A percentile compares a stretch with the other conserved stretches of the same genome.
phyloP scores from a whole-genome alignment of 2,329 filamentous ascomycete species.

The Akanthomyces uredinophilus region DNA sequence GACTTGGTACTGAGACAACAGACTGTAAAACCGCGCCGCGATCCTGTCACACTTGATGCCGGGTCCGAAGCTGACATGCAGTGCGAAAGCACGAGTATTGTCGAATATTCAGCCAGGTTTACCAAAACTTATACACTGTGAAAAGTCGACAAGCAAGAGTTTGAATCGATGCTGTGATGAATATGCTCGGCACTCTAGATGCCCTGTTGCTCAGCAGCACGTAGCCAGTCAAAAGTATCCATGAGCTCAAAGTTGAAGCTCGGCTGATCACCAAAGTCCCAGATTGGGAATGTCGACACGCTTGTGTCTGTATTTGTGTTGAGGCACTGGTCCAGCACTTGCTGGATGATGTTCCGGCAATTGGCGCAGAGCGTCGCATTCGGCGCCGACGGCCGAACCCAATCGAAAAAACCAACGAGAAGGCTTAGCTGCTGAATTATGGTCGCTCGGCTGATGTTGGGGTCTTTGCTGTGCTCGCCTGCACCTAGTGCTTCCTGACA shows the following conservation, averaged over 20 bases:
- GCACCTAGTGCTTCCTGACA: conserved; percentile 46
- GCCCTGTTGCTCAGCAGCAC: neutral
- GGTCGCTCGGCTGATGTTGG: conserved; percentile 38
- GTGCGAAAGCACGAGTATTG: neutral
- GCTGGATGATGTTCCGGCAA: conserved; percentile 44
- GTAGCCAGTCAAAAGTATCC: conserved; percentile 38
- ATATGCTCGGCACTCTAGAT: conserved; percentile 14
- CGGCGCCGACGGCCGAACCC: conserved; percentile 43
- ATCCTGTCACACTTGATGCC: neutral
- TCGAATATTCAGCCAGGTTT: neutral
- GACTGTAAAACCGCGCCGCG: neutral
- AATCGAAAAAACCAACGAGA: conserved; percentile 46
- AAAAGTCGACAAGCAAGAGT: neutral
- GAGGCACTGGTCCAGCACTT: conserved; percentile 45
- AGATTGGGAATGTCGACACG: conserved; percentile 26
- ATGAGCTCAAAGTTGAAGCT: conserved; percentile 38
- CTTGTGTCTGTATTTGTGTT: conserved; percentile 30
- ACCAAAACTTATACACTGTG: neutral
- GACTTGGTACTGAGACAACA: neutral
- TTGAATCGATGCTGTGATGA: neutral
- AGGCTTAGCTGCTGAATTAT: conserved; percentile 49
- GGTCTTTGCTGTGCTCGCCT: conserved; percentile 27
- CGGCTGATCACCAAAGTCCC: conserved; percentile 25
- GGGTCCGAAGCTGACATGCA: neutral
- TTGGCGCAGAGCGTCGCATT: conserved; percentile 44